Conservation (phyloP, 345 rosid genomes). For the Leavenworthia alabamica region DNA sequence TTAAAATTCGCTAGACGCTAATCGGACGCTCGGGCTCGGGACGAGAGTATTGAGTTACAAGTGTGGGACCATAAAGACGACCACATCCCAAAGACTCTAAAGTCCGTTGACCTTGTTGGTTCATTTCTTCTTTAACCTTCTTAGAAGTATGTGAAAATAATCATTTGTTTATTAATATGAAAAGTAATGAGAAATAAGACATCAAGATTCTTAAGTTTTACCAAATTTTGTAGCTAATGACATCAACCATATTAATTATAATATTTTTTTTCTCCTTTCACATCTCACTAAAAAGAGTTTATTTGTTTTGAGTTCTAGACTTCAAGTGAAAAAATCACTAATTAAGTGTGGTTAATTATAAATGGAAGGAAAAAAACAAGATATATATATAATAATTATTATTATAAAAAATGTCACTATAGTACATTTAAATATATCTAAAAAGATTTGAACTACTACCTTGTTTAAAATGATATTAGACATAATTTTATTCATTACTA, state of each 20-base stretch:
- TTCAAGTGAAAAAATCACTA: not conserved
- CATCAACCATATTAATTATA: not conserved
- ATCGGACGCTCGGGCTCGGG: too few relatives aligned
- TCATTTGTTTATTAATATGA: not conserved
- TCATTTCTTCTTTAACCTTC: not conserved
- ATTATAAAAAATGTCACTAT: too few relatives aligned
- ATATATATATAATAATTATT: too few relatives aligned
- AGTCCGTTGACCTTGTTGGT: conserved; percentile 14
- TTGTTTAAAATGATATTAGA: too few relatives aligned
- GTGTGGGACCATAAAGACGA: conserved; percentile 17
- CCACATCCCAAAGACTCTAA: conserved; percentile 2
- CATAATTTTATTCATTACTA: too few relatives aligned
- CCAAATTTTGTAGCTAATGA: not conserved
- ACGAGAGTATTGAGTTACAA: not conserved
- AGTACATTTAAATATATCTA: not conserved
- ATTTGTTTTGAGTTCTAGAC: not conserved
- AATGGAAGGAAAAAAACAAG: not conserved
- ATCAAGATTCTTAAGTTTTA: not conserved
- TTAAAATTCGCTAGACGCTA: too few relatives aligned
- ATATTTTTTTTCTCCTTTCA: not conserved
- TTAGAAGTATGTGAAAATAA: conserved; percentile 8
- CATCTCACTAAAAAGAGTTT: not conserved
- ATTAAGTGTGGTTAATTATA: not conserved
- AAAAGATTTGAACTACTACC: too few relatives aligned
- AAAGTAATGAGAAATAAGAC: not conserved